Percentiles rank a stretch among this genome's conserved stretches.
Evolutionary conservation across 352 stramenopile species (phyloP).

Genomic region (Globisporangium irregulare): DNA sequence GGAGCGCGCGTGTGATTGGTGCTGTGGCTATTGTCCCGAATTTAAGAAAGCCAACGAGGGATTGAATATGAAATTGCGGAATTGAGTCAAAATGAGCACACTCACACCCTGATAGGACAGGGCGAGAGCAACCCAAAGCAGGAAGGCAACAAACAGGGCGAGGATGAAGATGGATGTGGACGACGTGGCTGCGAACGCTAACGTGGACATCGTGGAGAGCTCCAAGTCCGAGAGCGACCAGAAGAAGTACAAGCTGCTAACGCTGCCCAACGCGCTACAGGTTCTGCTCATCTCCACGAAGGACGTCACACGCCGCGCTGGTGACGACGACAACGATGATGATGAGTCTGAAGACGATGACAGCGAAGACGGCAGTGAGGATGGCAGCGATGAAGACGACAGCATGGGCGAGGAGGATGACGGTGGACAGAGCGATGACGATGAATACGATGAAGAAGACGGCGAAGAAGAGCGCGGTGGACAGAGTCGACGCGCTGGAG

Average conservation of each 20-base stretch:
- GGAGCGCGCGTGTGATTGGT: slow-evolving; percentile 8
- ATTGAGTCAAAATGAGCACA: background rate
- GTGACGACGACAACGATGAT: slow-evolving; percentile 15
- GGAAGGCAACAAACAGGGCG: background rate
- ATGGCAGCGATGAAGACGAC: slow-evolving; percentile 22
- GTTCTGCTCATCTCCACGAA: slow-evolving; percentile 69
- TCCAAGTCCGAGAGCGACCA: slow-evolving; percentile 76
- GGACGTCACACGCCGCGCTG: slow-evolving; percentile 35
- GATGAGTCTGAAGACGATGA: slow-evolving; percentile 29
- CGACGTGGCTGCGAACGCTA: background rate
- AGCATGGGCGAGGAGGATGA: slow-evolving; percentile 21
- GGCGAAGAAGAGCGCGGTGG: slow-evolving; percentile 30
- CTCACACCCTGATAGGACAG: slow-evolving; percentile 8
- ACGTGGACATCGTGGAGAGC: slow-evolving; percentile 41
- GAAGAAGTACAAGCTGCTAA: slow-evolving; percentile 86
- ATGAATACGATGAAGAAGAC: slow-evolving; percentile 35
- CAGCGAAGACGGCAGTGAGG: slow-evolving; percentile 20
- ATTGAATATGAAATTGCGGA: background rate
- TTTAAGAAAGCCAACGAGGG: background rate
- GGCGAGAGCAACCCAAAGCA: slow-evolving; percentile 1
- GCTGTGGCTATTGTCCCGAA: slow-evolving; percentile 14
- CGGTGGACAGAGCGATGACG: slow-evolving; percentile 16
- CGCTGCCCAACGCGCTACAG: slow-evolving; percentile 71
- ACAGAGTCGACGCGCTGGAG: slow-evolving; percentile 40
- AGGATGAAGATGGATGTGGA: slow-evolving; percentile 7